A percentile compares a stretch with the other conserved stretches of the same genome.
Conservation (phyloP, 306 rosid species). For the Vigna nakashimae region DNA sequence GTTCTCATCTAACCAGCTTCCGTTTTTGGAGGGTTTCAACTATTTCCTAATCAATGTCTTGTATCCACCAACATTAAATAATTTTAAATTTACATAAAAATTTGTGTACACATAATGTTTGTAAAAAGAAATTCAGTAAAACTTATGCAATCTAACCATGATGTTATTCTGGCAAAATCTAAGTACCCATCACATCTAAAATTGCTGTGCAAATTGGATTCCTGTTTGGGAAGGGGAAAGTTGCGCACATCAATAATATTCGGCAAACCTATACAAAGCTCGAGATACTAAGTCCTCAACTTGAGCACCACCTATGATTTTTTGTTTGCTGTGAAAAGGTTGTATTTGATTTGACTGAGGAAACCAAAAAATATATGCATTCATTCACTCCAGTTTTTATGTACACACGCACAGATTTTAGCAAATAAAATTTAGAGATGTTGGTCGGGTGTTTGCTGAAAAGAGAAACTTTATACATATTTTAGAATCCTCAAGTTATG, state of each 20-base stretch:
- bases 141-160: too few relatives aligned
- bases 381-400: constrained; percentile 4
- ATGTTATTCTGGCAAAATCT: too few relatives aligned
- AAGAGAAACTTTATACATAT: background rate
- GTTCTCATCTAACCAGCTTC: constrained; percentile 9
- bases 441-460: background rate
- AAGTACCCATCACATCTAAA: too few relatives aligned
- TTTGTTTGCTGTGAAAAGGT: constrained; percentile 33
- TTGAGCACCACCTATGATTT: constrained; percentile 16
- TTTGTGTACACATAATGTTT: too few relatives aligned
- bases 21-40: background rate
- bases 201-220: constrained; percentile 6
- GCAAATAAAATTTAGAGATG: constrained; percentile 19
- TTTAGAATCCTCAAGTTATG: background rate
- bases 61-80: background rate
- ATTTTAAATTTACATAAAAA: too few relatives aligned
- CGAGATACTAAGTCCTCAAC: constrained; percentile 43
- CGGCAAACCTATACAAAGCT: background rate
- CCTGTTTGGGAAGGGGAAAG: constrained; percentile 25
- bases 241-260: background rate
- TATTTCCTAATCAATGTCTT: constrained; percentile 19
- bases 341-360: background rate
- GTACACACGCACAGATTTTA: background rate
- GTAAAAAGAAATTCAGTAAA: too few relatives aligned
- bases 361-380: constrained; percentile 15